Base-by-base conservation (phyloP, 345 rosid genomes). In the Bruguiera gymnorhiza region DNA sequence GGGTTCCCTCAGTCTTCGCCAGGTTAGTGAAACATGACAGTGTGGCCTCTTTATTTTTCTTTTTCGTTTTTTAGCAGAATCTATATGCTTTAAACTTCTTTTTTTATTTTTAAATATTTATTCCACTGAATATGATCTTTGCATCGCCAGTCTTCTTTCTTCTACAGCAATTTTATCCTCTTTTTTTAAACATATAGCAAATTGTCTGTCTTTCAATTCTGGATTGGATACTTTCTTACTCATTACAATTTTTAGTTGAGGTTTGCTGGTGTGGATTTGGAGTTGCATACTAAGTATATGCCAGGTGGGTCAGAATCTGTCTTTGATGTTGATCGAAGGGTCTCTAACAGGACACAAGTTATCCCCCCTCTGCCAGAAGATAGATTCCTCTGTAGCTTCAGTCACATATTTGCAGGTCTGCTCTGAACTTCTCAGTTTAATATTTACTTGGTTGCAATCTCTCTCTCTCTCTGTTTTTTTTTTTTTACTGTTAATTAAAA, bases 1-100 rank as follows among this genome's bases (percentile, higher is more conserved):
- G 13, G 98, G 98, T 62, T 88, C 92, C 73, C 79, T 85, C 24
- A 89, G 93, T 75, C 96, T 93, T 78, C 93, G 92, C 52, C 97
- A 93, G 87, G 98, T 93, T 43, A 66, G 86, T 86, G 69, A 57
- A 74, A 62, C 73, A 50, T 20, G 50, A 60, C 32, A 59, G 30
- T 57, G 6, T 65, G 69, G 21, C 51, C 43, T 16, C 53, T 2
- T 43, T 13, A 4, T 8, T 50, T n/a, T 60, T 67, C 50, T 71
- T 6, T 30, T 34, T 69, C 26, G 60, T 34, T 37, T 39, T 43
- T n/a, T 16, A 37, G 20, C 31, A 48, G 18, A 60, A 64, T 39
- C 23, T 39, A 5, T 56, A 27, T 6, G 3, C 23, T 6, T 26
- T 50, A 19, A 18, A 68, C 32, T 55, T 26, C 10, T 43, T 24